Evolutionary conservation across 768 basidiomycete genomes (phyloP).

Genomic region (Auriscalpium microsporum): DNA sequence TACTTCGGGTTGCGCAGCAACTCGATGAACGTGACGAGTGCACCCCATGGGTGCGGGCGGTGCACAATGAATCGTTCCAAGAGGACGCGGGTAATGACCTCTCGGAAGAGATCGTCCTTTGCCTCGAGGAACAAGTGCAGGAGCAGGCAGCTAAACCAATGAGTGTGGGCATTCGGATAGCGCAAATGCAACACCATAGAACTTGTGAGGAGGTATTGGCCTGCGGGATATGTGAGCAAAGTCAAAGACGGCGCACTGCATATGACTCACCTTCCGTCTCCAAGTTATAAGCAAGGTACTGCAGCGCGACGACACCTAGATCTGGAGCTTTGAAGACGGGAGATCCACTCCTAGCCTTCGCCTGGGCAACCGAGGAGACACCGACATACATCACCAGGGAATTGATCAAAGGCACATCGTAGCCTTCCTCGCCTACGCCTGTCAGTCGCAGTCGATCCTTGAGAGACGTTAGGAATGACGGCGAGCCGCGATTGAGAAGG

Average conservation of each 20-base stretch:
- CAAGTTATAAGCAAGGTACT: conserved; percentile 73
- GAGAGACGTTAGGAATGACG: conserved; percentile 66
- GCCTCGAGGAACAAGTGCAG: conserved; percentile 82
- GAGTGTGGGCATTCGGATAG: conserved; percentile 97
- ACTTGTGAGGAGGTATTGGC: conserved; percentile 90
- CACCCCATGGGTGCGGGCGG: conserved; percentile 95
- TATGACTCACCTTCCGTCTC: conserved; percentile 76
- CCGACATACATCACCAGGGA: conserved; percentile 94
- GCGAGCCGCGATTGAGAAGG: conserved; percentile 66
- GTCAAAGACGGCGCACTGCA: too few relatives aligned
- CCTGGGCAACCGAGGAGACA: conserved; percentile 85
- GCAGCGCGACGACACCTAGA: conserved; percentile 77
- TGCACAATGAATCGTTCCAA: conserved; percentile 91
- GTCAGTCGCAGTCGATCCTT: conserved; percentile 65
- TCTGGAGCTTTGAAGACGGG: conserved; percentile 75
- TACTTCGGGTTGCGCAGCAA: conserved; percentile 85
- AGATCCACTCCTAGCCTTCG: conserved; percentile 76
- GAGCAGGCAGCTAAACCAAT: conserved; percentile 92
- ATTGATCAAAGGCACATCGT: conserved; percentile 88
- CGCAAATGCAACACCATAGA: conserved; percentile 93
- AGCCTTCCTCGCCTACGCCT: conserved; percentile 47
- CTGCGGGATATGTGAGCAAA: conserved; percentile 31
- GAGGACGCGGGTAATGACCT: conserved; percentile 82
- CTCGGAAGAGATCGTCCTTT: conserved; percentile 66
- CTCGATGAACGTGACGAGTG: conserved; percentile 89